Base-by-base conservation (phyloP, 441 rosid genomes). In the Adansonia rubrostipa region DNA sequence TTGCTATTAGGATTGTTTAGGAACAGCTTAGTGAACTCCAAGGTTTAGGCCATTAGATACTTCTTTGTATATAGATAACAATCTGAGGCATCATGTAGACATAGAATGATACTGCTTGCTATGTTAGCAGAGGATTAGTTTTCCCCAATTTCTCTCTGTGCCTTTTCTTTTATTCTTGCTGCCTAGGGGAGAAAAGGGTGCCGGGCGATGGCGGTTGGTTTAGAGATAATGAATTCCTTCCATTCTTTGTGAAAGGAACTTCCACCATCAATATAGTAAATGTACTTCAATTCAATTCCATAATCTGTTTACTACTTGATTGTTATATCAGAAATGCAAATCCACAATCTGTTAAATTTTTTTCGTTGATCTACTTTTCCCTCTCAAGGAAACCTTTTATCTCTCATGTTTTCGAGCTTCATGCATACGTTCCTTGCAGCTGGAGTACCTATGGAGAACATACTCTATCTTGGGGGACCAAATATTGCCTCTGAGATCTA, bases 381-480 rank as follows among this genome's bases (percentile, higher is more conserved):
- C 24, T 17, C 53, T 71, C 19, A 63, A 68, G 58, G 40, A 50
- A 53, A 36, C 36, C 1, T 17, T 68, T 48, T 66, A 19, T 14
- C 64, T 28, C 7, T 51, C 54, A 54, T 42, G 11, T 50, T 56
- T 10, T 74, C 75, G 40, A 75, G 67, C 60, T 76, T 51, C 56
- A 24, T 53, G 42, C 45, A 20, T 19, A 6, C 79, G 47, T 82
- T 60, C 71, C 66, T 76, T 73, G 81, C 86, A 92, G 97, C 97
- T 85, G 93, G 95, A 71, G 85, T 89, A 28, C 86, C 84, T 3
- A 71, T 81, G 79, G 93, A 92, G 85, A 92, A 92, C 72, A 88
- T 92, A 77, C 89, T 92, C 19, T 92, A 92, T 76, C 93, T 92
- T 14, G 97, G 97, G 11, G 97, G 97, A 80, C 97, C 97, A 20